Evolutionary conservation across 371 early-diverging fungal genomes (phyloP).

Genomic region (Syncephalis fuscata): DNA sequence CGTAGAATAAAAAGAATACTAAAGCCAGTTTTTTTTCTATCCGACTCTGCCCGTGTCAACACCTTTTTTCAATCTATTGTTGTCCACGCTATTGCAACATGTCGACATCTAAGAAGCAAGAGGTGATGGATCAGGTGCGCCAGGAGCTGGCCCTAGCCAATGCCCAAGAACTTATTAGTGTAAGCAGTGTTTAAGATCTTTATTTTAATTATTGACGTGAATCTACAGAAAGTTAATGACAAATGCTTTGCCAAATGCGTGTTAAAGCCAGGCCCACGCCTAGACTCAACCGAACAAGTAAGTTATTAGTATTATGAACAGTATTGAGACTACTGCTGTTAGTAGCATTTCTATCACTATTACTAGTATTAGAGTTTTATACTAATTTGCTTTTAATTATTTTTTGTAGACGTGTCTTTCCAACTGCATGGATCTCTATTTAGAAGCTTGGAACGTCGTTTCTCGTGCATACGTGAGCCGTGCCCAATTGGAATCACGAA

Average conservation of each 20-base stretch:
- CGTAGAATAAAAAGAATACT: too few species aligned
- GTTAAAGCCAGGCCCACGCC: conserved; percentile 50
- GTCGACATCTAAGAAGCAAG: conserved; percentile 36
- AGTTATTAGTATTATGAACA: too few species aligned
- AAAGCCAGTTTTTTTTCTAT: too few species aligned
- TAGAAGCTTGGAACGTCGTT: conserved; percentile 75
- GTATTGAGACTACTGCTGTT: too few species aligned
- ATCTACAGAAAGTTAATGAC: conserved; percentile 56
- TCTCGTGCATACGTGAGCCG: conserved; percentile 57
- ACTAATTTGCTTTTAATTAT: background rate
- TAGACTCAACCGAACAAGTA: conserved; percentile 51
- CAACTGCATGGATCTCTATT: conserved; percentile 77
- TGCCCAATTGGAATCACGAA: conserved; percentile 35
- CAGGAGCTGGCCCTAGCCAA: conserved; percentile 71
- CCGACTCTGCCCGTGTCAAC: too few species aligned
- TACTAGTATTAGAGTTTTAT: background rate
- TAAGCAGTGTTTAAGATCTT: conserved; percentile 13
- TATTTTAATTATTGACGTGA: background rate
- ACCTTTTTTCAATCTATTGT: background rate
- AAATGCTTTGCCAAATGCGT: conserved; percentile 71
- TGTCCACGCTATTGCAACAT: conserved; percentile 13
- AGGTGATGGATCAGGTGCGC: conserved; percentile 72
- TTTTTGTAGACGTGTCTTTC: conserved; percentile 37
- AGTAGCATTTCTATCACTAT: too few species aligned
- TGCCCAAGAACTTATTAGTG: conserved; percentile 72